Conservation (phyloP, 805 yeast species). For the Barnettozyma populi region DNA sequence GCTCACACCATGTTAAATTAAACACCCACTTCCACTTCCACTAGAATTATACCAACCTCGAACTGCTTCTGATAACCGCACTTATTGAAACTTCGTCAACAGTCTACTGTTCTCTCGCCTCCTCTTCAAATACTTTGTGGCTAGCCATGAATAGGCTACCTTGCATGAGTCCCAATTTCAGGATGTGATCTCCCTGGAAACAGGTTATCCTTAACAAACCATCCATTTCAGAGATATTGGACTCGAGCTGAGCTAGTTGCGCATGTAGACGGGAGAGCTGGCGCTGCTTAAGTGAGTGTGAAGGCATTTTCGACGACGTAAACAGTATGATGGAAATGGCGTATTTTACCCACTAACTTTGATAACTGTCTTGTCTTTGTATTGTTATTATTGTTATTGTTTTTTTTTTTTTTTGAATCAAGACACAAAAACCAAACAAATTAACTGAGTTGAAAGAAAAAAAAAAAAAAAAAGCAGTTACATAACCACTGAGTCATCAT, state of each 20-base stretch:
- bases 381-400: too few species aligned
- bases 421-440: too few species aligned
- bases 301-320: slow-evolving; percentile 1
- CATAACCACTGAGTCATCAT: neutral
- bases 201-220: slow-evolving; percentile 44
- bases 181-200: slow-evolving; percentile 46
- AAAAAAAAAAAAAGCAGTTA: neutral
- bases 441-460: too few species aligned
- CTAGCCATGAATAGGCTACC: slow-evolving; percentile 40
- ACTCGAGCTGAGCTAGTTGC: slow-evolving; percentile 50
- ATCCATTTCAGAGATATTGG: slow-evolving; percentile 49
- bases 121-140: slow-evolving; percentile 26
- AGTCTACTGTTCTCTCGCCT: slow-evolving; percentile 11
- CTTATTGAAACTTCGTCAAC: too few species aligned
- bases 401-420: neutral
- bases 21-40: too few species aligned
- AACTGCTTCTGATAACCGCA: too few species aligned
- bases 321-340: neutral
- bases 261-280: slow-evolving; percentile 47
- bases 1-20: too few species aligned
- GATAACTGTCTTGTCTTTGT: too few species aligned
- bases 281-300: slow-evolving; percentile 28
- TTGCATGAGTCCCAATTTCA: slow-evolving; percentile 50
- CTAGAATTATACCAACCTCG: too few species aligned
- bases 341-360: too few species aligned